These are phyloP conservation scores for Apophysomyces trapeziformis DNA, from an alignment of 371 early-diverging fungal species.

Conservation along the genomic window DNA sequence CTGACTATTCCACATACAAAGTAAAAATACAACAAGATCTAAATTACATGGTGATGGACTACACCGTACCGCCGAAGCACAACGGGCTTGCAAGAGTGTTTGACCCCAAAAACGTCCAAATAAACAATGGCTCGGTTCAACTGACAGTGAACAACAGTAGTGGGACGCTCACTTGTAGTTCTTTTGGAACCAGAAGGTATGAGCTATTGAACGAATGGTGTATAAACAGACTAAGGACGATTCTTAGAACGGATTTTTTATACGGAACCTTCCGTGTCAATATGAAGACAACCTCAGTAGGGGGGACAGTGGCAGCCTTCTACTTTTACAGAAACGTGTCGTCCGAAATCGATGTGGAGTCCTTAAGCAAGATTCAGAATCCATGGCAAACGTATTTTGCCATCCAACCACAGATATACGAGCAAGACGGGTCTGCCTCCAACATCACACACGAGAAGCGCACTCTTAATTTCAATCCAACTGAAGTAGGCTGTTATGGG, in stretches of 20 bases:
- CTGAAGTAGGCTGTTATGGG: constrained; percentile 20
- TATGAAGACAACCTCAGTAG: constrained; percentile 32
- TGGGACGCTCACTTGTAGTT: constrained; percentile 29
- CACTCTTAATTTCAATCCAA: constrained; percentile 31
- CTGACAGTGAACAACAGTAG: constrained; percentile 23
- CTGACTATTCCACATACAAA: constrained; percentile 34
- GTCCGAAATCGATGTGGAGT: constrained; percentile 52
- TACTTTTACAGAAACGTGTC: constrained; percentile 40
- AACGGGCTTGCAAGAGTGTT: constrained; percentile 36
- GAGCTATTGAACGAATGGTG: background rate
- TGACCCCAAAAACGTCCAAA: constrained; percentile 33
- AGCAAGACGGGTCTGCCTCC: constrained; percentile 39
- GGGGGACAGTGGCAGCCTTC: constrained; percentile 50
- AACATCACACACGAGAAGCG: constrained; percentile 36
- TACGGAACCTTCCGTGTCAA: constrained; percentile 49
- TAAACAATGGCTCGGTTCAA: constrained; percentile 25
- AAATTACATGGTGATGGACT: constrained; percentile 43
- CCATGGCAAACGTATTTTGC: constrained; percentile 44
- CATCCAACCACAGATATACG: constrained; percentile 46
- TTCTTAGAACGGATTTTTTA: constrained; percentile 13
- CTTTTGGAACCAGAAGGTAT: constrained; percentile 46
- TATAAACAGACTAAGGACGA: background rate
- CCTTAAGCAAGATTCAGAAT: constrained; percentile 33
- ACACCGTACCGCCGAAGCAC: constrained; percentile 36
- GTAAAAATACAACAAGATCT: constrained; percentile 29